A percentile compares a stretch with the other conserved stretches of the same genome.
Conservation (phyloP, 768 basidiomycete species). For the Mycena capillaripes region DNA sequence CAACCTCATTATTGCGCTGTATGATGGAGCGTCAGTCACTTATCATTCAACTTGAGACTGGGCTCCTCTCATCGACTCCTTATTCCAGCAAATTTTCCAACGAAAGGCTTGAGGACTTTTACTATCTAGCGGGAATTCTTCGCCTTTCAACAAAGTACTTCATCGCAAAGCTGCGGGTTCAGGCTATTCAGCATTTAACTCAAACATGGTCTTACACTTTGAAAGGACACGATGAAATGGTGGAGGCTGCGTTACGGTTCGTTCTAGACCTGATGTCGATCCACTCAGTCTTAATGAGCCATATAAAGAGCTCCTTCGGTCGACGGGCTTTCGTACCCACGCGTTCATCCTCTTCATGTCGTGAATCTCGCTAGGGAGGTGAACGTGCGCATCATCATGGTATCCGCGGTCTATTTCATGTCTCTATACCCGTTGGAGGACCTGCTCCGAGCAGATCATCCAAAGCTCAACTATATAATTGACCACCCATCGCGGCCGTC, state of each 20-base stretch:
- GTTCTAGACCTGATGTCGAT: not conserved
- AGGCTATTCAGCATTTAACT: conserved; percentile 63
- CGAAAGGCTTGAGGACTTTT: conserved; percentile 64
- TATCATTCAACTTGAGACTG: not conserved
- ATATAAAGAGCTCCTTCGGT: conserved; percentile 47
- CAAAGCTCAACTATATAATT: conserved; percentile 57
- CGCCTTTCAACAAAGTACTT: conserved; percentile 74
- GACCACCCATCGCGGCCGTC: conserved; percentile 66
- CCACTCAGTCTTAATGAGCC: not conserved
- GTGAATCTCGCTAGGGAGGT: conserved; percentile 69
- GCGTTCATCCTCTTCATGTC: conserved; percentile 68
- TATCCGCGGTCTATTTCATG: conserved; percentile 70
- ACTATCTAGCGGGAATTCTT: conserved; percentile 67
- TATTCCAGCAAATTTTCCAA: conserved; percentile 53
- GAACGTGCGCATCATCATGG: conserved; percentile 60
- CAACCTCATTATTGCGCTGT: conserved; percentile 65
- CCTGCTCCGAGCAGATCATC: conserved; percentile 63
- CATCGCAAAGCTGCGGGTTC: conserved; percentile 62
- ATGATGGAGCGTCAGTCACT: conserved; percentile 67
- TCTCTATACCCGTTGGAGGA: conserved; percentile 67
- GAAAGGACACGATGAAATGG: conserved; percentile 69
- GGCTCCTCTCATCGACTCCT: not conserved
- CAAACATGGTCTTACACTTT: conserved; percentile 69
- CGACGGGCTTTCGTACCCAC: conserved; percentile 46
- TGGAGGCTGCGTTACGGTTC: conserved; percentile 58